These are phyloP conservation scores for Komagataella phaffii DNA, from an alignment of 805 yeast species.

Conservation along the genomic window DNA sequence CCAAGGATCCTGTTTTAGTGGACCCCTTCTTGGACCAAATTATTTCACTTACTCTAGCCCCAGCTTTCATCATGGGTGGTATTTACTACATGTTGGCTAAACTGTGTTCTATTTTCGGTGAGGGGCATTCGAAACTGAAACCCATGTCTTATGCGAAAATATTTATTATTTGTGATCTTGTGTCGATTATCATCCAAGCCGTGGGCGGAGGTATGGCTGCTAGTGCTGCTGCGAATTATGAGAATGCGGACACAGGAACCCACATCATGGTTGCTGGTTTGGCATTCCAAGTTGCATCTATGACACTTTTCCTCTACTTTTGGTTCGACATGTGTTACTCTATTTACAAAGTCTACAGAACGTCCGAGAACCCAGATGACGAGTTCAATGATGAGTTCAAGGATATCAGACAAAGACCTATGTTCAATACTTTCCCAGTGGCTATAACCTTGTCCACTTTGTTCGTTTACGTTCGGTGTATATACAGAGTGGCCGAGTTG, in stretches of 20 bases:
- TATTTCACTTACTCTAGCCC: constrained; percentile 61
- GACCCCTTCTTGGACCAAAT: constrained; percentile 48
- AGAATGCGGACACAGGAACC: constrained; percentile 31
- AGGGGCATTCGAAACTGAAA: constrained; percentile 30
- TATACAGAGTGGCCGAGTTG: constrained; percentile 63
- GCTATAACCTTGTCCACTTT: constrained; percentile 33
- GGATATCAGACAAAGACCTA: constrained; percentile 18
- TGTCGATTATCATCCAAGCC: constrained; percentile 56
- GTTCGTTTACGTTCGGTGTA: constrained; percentile 50
- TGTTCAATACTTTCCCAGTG: constrained; percentile 29
- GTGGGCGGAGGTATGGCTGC: constrained; percentile 70
- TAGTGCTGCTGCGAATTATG: constrained; percentile 18
- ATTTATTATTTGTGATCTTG: constrained; percentile 53
- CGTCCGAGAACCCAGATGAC: constrained; percentile 11
- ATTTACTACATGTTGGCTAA: constrained; percentile 63
- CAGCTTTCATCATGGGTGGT: constrained; percentile 79
- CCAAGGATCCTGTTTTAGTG: constrained; percentile 17
- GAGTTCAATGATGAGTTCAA: constrained; percentile 24
- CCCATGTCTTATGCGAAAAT: constrained; percentile 53
- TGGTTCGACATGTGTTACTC: constrained; percentile 32
- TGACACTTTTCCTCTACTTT: constrained; percentile 43
- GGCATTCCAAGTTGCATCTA: constrained; percentile 60
- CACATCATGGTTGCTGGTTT: constrained; percentile 69
- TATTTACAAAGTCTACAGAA: constrained; percentile 15
- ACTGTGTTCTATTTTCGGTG: constrained; percentile 47